Evolutionary conservation across 2,329 filamentous ascomycete species (phyloP), one percentile per base, ranked within the genome.

Genomic region (Hypoxylon sp.): DNA sequence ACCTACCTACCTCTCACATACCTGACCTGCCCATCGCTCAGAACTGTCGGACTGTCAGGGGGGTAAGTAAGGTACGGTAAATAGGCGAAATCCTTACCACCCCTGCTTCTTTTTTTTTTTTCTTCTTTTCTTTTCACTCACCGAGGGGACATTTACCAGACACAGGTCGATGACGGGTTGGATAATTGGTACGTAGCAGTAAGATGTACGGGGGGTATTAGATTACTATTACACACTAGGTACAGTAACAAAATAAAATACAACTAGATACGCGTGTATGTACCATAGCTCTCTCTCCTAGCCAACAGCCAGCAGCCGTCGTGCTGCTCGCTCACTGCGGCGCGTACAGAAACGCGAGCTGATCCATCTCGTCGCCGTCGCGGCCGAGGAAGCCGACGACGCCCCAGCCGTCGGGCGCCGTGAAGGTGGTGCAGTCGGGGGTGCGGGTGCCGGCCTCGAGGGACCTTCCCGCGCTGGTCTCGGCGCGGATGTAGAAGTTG

Each of bases 401-500:
- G 3, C 70, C 74, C 71, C 75, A 80, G 2, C 78, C 79, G 10
- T 60, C 48, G 20, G 75, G 76, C 4, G 77, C 77, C 26, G 67
- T 69, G 49, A 72, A 76, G 0, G 72, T 73, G n/a, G 69, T 65
- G 61, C 79, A 81, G 38, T 77, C 78, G 9, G 62, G 68, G 0
- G 81, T 85, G 23, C 71, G 64, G 0, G 70, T 77, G 1, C 83
- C 83, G 2, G 77, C 70, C 10, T 70, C 67, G 4, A 85, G 60
- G 0, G 72, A 79, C 18, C 77, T 75, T 1, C 82, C 82, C 0
- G 72, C 51, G 63, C 77, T 83, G 1, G 82, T 85, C 1, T 75
- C 80, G n/a, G 83, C 80, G 53, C 76, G 64, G 58, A 84, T 78
- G 67, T 81, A 86, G 67, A 87, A 85, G 65, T 79, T 79, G 26